phyloP scores from a whole-genome alignment of 768 basidiomycete genomes.

The Suillus spraguei region DNA sequence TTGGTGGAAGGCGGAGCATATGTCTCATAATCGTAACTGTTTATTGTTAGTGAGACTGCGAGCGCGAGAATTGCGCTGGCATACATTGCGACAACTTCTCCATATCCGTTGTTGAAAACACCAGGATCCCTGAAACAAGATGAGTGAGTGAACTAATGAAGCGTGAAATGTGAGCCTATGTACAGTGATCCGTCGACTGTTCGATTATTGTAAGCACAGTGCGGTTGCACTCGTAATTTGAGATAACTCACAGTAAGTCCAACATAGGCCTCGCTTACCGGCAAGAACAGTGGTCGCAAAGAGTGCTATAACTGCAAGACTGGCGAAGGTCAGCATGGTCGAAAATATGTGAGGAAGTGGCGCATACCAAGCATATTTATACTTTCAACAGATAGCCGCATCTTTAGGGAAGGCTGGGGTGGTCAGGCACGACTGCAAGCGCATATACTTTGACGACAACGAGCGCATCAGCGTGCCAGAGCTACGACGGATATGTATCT shows the following conservation, averaged over 20 bases:
- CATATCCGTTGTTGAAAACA: constrained; percentile 34
- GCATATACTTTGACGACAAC: background rate
- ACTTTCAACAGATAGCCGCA: background rate
- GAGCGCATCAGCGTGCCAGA: background rate
- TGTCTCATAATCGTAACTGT: constrained; percentile 42
- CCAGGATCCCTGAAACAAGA: constrained; percentile 29
- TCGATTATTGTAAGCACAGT: background rate
- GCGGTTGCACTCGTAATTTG: background rate
- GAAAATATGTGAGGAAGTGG: too few species aligned
- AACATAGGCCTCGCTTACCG: constrained; percentile 40
- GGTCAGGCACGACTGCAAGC: background rate
- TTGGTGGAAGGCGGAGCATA: constrained; percentile 36
- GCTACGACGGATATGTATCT: background rate
- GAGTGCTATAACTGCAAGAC: constrained; percentile 20
- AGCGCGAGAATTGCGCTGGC: background rate
- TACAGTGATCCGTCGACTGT: constrained; percentile 36
- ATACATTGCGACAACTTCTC: constrained; percentile 38
- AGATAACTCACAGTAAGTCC: constrained; percentile 36
- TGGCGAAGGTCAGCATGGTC: constrained; percentile 22
- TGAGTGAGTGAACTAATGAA: background rate
- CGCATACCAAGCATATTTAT: background rate
- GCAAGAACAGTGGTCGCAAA: constrained; percentile 29
- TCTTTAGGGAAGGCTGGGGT: background rate
- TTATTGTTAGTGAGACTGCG: background rate
- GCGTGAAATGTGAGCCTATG: constrained; percentile 9